Conservation (phyloP, 305 asterid species). For the Fraxinus ornus region DNA sequence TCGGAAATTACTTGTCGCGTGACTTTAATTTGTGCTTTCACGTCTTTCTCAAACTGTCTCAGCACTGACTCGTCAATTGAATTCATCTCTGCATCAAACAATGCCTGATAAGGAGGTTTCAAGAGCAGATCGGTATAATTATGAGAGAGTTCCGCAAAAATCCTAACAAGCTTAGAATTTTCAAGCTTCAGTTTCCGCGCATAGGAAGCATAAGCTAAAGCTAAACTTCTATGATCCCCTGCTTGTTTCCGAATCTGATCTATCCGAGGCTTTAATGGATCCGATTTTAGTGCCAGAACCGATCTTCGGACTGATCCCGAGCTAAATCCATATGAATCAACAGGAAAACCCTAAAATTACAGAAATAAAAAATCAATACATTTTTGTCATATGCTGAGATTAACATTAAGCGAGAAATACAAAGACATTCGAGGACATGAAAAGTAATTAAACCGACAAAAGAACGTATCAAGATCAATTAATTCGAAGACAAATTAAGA, state of each 20-base stretch:
- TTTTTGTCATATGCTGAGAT: not conserved
- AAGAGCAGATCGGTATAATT: conserved; percentile 30
- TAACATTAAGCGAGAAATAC: not conserved
- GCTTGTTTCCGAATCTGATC: conserved; percentile 41
- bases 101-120: conserved; percentile 24
- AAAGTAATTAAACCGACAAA: not conserved
- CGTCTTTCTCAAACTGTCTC: conserved; percentile 37
- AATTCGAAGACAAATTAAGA: not conserved
- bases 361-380: not conserved
- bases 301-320: conserved; percentile 26
- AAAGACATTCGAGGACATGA: not conserved
- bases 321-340: conserved; percentile 3
- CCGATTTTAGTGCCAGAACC: conserved; percentile 33
- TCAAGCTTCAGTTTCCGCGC: conserved; percentile 42
- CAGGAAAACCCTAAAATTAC: conserved; percentile 20
- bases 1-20: conserved; percentile 34
- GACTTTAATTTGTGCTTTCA: conserved; percentile 36
- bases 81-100: conserved; percentile 24
- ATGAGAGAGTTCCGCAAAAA: conserved; percentile 31
- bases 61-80: conserved; percentile 31
- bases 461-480: not conserved
- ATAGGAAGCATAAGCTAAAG: conserved; percentile 35
- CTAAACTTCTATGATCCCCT: conserved; percentile 33
- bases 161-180: conserved; percentile 35
- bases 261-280: conserved; percentile 37